Percentiles rank a stretch among this genome's conserved stretches.
Conservation (phyloP, 2,329 filamentous ascomycete species). For the Calonectria pseudoreteaudii region DNA sequence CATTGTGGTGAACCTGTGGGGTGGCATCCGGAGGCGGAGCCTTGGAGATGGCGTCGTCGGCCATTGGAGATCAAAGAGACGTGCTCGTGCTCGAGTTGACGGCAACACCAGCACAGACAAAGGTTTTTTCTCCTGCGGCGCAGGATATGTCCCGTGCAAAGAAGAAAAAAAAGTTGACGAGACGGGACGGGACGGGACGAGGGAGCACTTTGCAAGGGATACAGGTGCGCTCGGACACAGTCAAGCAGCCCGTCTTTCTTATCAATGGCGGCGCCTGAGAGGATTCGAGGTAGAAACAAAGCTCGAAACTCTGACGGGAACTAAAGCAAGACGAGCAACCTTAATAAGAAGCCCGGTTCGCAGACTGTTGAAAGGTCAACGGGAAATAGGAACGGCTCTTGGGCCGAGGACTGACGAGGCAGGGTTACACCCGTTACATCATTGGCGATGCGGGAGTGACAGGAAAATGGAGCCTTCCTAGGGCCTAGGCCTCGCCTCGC, state of each 20-base stretch:
- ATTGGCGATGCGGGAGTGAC: not conserved
- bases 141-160: not conserved
- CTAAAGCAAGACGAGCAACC: not conserved
- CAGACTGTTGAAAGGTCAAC: not conserved
- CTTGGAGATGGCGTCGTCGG: slow-evolving; percentile 7
- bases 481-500: too few species aligned
- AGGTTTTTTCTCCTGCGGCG: not conserved
- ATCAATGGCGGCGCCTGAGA: not conserved
- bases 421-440: slow-evolving; percentile 14
- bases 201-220: too few species aligned
- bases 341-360: not conserved
- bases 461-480: not conserved
- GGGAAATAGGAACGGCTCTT: not conserved
- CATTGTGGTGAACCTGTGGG: not conserved
- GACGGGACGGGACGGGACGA: not conserved
- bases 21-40: not conserved
- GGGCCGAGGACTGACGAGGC: not conserved
- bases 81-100: not conserved
- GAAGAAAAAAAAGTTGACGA: not conserved
- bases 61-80: not conserved
- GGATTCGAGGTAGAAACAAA: not conserved
- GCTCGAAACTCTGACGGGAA: not conserved
- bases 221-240: not conserved
- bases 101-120: not conserved
- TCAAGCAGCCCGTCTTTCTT: not conserved